phyloP scores from a whole-genome alignment of 805 yeast species.

The Kodamaea hsintzibuensis region DNA sequence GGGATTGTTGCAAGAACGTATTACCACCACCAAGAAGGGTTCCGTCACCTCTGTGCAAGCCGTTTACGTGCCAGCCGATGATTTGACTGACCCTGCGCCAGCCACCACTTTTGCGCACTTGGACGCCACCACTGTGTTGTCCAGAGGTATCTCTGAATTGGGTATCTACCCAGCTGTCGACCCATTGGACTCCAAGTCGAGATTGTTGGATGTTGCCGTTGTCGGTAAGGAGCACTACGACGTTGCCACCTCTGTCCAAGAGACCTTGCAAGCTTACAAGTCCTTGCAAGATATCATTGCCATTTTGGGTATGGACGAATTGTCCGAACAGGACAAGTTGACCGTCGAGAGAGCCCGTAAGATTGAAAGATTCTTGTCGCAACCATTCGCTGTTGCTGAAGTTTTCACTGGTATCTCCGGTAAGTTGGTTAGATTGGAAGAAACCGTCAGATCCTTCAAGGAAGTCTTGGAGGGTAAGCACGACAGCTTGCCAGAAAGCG shows the following conservation, averaged over 20 bases:
- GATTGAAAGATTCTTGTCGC: slow-evolving; percentile 99
- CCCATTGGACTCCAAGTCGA: slow-evolving; percentile 98
- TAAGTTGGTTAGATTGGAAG: slow-evolving; percentile 94
- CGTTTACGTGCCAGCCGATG: slow-evolving; percentile 99
- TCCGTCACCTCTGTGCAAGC: slow-evolving; percentile 99
- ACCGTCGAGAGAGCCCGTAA: slow-evolving; percentile 99
- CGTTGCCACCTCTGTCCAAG: slow-evolving; percentile 93
- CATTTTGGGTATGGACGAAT: slow-evolving; percentile 99
- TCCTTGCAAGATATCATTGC: slow-evolving; percentile 99
- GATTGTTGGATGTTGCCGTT: slow-evolving; percentile 95
- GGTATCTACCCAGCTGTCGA: slow-evolving; percentile 99
- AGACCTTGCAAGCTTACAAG: slow-evolving; percentile 99
- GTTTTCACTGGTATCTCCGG: slow-evolving; percentile 99
- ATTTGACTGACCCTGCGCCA: slow-evolving; percentile 99
- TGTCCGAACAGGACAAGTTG: slow-evolving; percentile 97
- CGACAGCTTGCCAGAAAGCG: slow-evolving; percentile 98
- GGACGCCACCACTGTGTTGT: slow-evolving; percentile 99
- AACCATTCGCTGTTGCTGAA: slow-evolving; percentile 99
- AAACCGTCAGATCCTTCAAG: slow-evolving; percentile 91
- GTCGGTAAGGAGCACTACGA: slow-evolving; percentile 99
- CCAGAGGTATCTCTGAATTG: slow-evolving; percentile 99
- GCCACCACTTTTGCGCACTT: slow-evolving; percentile 99
- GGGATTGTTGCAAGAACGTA: slow-evolving; percentile 99
- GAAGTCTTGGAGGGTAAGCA: slow-evolving; percentile 98
- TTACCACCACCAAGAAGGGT: slow-evolving; percentile 99